phyloP scores from a whole-genome alignment of 768 basidiomycete species.

The Trichaptum fuscoviolaceum region DNA sequence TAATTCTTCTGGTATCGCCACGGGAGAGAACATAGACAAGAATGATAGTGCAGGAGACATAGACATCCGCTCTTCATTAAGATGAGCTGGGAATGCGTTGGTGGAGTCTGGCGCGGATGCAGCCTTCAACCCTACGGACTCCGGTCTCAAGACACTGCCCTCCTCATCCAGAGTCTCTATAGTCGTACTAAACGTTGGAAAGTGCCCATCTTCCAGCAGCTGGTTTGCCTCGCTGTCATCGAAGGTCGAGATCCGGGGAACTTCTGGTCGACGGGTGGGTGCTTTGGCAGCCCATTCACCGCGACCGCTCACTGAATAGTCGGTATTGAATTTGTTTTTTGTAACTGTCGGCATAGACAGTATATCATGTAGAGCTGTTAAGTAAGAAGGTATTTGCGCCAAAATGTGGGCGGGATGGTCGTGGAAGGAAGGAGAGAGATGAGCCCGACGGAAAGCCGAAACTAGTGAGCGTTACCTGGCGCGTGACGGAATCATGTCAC shows the following conservation, averaged over 20 bases:
- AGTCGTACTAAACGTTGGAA: background rate
- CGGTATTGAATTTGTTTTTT: background rate
- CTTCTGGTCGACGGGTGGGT: background rate
- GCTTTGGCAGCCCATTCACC: background rate
- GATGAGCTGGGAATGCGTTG: slow-evolving; percentile 2
- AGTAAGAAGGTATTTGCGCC: background rate
- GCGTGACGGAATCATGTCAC: background rate
- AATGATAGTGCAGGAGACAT: slow-evolving; percentile 73
- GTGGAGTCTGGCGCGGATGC: slow-evolving; percentile 9
- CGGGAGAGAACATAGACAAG: slow-evolving; percentile 55
- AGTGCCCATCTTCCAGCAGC: background rate
- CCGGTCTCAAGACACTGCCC: background rate
- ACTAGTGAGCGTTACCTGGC: background rate
- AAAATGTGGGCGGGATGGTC: background rate
- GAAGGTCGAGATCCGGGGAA: background rate
- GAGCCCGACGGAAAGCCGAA: background rate
- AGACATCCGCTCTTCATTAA: slow-evolving; percentile 11
- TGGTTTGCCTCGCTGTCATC: background rate
- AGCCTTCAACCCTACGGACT: background rate
- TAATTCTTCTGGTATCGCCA: slow-evolving; percentile 27
- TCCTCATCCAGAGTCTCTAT: background rate
- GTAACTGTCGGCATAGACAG: background rate
- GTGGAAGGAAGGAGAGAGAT: background rate
- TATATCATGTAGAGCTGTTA: background rate
- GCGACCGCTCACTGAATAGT: background rate